phyloP scores from a whole-genome alignment of 2,329 filamentous ascomycete genomes.

The Ophiocordyceps camponoti-rufipedis region DNA sequence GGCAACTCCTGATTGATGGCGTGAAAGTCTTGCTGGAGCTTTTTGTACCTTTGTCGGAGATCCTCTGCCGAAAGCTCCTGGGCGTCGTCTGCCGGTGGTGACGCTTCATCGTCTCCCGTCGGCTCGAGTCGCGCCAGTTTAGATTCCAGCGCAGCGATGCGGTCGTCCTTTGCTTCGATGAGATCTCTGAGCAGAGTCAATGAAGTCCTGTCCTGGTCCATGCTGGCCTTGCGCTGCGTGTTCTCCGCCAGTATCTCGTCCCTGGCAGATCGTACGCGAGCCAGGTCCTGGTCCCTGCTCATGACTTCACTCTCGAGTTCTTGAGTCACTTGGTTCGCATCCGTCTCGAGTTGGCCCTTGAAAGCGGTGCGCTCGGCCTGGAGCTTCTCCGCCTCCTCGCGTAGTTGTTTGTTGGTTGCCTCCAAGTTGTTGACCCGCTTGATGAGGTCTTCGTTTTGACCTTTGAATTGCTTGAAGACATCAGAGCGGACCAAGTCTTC shows the following conservation, averaged over 20 bases:
- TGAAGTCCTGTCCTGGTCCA: conserved; percentile 57
- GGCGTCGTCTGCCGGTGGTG: conserved; percentile 24
- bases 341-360: conserved; percentile 62
- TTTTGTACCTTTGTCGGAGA: conserved; percentile 53
- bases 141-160: conserved; percentile 65
- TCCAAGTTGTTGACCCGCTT: conserved; percentile 84
- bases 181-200: conserved; percentile 64
- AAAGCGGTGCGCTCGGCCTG: conserved; percentile 74
- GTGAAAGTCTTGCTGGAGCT: conserved; percentile 61
- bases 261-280: conserved; percentile 63
- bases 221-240: conserved; percentile 56
- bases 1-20: conserved; percentile 77
- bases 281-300: conserved; percentile 66
- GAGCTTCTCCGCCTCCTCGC: conserved; percentile 69
- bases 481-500: conserved; percentile 90
- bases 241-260: conserved; percentile 78
- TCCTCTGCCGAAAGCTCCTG: conserved; percentile 50
- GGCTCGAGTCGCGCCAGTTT: conserved; percentile 56
- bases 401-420: conserved; percentile 67
- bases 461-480: conserved; percentile 80
- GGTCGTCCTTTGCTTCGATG: conserved; percentile 57
- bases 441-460: conserved; percentile 81
- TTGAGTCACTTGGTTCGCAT: conserved; percentile 51
- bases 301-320: conserved; percentile 74
- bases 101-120: conserved; percentile 25